Base-by-base conservation (phyloP, 352 stramenopile genomes). In the Globisporangium heterothallicum region DNA sequence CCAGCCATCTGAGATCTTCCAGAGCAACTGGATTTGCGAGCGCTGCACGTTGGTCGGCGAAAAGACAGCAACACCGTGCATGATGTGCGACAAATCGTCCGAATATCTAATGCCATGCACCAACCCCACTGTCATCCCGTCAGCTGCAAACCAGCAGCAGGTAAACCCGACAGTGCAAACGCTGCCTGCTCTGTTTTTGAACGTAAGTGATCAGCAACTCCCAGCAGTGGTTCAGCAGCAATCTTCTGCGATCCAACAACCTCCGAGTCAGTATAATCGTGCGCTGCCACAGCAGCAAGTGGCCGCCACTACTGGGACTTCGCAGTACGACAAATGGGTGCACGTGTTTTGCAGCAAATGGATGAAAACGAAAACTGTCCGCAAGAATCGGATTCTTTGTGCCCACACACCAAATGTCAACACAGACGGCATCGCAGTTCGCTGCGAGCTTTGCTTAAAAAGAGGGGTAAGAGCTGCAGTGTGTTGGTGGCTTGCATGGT, bases 11-110 rank as follows among this genome's bases (percentile, higher is more conserved):
- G 61, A 74, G 22, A 76, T 88, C 34, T 80, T 86, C 53, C 53
- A 66, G 58, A 91, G 75, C 55, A 92, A 90, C 30, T 95, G 82
- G 84, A 91, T 90, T 27, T 95, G 84, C 49, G 84, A 95, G 46
- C 68, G 71, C 0, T 95, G 84, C 56, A 88, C 62, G 3, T 55
- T 85, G 53, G 70, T 74, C 1, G 66, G 64, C 9, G 63, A 70
- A 5, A 70, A 67, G 6, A 64, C 68, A 3, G 45, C 54, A 5
- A 63, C 77, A 6, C 56, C 56, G 9, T 95, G 84, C 42, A 27
- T 84, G 35, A 61, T 90, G 0, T 95, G 84, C 42, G 71, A 84
- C 1, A 78, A 79, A 53, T 53, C 70, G 16, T 74, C 64, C 38
- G 84, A 88, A 44, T 93, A 93, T 42, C 71, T 95, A 56, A 89